These are phyloP conservation scores for Vanderwaltozyma polyspora DNA, from an alignment of 805 yeast species.

Conservation along the genomic window DNA sequence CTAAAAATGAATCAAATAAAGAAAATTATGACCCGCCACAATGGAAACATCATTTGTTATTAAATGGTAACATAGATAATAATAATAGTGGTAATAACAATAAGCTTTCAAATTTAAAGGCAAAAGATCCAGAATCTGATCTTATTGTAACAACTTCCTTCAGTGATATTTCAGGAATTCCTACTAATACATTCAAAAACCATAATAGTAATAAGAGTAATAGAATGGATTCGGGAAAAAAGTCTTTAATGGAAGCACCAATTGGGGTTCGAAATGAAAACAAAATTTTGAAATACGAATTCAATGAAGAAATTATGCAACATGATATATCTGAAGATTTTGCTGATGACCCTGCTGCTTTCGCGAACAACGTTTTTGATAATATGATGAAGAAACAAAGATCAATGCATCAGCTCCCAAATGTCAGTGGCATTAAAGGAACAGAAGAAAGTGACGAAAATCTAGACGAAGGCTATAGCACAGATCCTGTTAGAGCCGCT, in stretches of 20 bases:
- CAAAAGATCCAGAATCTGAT: conserved; percentile 10
- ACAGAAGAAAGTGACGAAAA: background rate
- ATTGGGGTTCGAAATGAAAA: no score
- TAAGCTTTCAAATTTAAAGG: background rate
- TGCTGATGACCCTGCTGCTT: conserved; percentile 21
- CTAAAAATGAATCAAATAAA: background rate
- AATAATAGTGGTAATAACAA: background rate
- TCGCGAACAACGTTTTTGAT: conserved; percentile 21
- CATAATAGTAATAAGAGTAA: conserved; percentile 5
- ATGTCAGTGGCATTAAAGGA: no score
- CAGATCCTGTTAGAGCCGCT: conserved; percentile 20
- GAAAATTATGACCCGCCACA: conserved; percentile 16
- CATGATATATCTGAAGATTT: conserved; percentile 6
- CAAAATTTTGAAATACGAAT: background rate
- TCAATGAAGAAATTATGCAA: background rate
- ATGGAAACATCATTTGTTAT: conserved; percentile 15
- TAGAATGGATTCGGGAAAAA: conserved; percentile 1
- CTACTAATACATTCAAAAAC: conserved; percentile 18
- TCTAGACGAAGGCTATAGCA: background rate
- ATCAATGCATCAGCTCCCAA: conserved; percentile 1
- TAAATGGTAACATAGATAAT: background rate
- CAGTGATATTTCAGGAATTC: conserved; percentile 21
- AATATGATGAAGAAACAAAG: conserved; percentile 17
- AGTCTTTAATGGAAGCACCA: no score
- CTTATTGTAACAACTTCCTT: conserved; percentile 18